Conservation (phyloP, 2,329 filamentous ascomycete species). For the Rutstroemia sp. region DNA sequence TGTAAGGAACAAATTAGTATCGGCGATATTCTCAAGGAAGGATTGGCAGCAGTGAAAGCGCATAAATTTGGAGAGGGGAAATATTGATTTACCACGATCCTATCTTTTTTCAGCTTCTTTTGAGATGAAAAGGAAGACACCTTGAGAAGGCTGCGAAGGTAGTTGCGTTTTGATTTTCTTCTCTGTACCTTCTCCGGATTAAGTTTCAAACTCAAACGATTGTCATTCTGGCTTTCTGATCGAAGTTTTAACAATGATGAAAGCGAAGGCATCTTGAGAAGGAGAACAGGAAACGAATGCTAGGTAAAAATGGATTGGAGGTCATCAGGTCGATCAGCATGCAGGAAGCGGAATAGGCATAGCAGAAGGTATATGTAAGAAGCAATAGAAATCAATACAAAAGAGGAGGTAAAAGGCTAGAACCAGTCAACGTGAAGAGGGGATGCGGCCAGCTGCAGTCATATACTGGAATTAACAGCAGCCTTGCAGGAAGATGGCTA, state of each 20-base stretch:
- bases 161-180: conserved; percentile 29
- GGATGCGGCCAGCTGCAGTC: conserved; percentile 7
- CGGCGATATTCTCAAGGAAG: conserved; percentile 11
- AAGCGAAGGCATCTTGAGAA: conserved; percentile 25
- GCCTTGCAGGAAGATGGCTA: background rate
- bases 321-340: conserved; percentile 11
- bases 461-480: background rate
- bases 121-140: conserved; percentile 17
- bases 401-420: background rate
- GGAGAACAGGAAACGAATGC: background rate
- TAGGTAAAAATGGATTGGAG: background rate
- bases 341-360: conserved; percentile 9
- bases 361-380: conserved; percentile 2
- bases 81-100: conserved; percentile 13
- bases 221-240: conserved; percentile 15
- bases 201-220: conserved; percentile 13
- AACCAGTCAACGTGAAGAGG: conserved; percentile 4
- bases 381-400: background rate
- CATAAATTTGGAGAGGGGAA: background rate
- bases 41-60: background rate
- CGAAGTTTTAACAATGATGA: conserved; percentile 24
- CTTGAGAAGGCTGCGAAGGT: conserved; percentile 28
- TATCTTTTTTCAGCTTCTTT: conserved; percentile 7
- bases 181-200: conserved; percentile 23
- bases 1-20: conserved; percentile 1